phyloP scores from a whole-genome alignment of 768 basidiomycete genomes.

The Xanthoconium stramineum region DNA sequence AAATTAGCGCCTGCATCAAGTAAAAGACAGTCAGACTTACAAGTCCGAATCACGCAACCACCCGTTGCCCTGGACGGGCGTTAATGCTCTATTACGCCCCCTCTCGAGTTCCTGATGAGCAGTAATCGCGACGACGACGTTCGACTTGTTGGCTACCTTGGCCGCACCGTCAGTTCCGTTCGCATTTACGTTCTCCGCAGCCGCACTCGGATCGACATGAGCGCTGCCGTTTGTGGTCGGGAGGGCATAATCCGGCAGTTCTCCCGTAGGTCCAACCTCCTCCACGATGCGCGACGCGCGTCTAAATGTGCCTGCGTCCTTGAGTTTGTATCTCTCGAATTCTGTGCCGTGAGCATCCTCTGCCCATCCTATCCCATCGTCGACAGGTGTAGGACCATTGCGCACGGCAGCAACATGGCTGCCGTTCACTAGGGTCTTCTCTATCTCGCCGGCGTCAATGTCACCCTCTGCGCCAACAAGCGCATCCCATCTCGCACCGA shows the following conservation, averaged over 20 bases:
- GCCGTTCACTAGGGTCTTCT: slow-evolving; percentile 3
- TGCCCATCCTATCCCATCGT: slow-evolving; percentile 53
- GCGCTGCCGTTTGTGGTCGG: neutral
- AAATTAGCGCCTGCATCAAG: neutral
- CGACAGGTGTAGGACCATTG: neutral
- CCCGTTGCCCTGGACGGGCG: slow-evolving; percentile 53
- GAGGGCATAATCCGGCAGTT: slow-evolving; percentile 34
- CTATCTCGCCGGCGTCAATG: slow-evolving; percentile 16
- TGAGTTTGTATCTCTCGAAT: slow-evolving; percentile 26
- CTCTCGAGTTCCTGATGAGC: slow-evolving; percentile 39
- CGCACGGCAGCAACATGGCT: neutral
- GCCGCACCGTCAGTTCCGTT: neutral
- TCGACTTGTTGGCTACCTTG: slow-evolving; percentile 24
- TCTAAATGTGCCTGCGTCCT: slow-evolving; percentile 5
- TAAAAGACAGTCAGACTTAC: slow-evolving; percentile 31
- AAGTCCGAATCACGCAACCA: slow-evolving; percentile 37
- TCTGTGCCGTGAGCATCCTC: slow-evolving; percentile 40
- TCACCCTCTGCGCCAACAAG: slow-evolving; percentile 34
- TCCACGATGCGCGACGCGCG: slow-evolving; percentile 27
- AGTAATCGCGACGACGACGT: slow-evolving; percentile 33
- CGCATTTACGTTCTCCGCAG: neutral
- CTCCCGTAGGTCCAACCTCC: slow-evolving; percentile 45
- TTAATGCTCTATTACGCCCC: slow-evolving; percentile 51
- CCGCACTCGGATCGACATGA: neutral
- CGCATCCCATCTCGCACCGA: slow-evolving; percentile 54